Conservation (phyloP, 129 eudicot species). For the Smallanthus sonchifolius region DNA sequence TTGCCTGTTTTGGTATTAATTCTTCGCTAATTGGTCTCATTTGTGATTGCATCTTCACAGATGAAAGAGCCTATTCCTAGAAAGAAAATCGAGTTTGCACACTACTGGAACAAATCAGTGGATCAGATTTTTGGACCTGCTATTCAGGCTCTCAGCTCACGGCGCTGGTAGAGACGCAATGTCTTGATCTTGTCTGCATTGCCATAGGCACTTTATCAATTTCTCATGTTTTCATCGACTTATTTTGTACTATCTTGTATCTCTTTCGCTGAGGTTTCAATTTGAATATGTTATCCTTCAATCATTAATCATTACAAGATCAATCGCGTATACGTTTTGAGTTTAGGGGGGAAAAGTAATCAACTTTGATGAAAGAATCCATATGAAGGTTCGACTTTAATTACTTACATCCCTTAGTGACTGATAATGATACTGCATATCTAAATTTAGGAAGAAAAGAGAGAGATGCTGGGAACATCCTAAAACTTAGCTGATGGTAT, state of each 20-base stretch:
- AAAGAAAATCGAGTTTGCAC: slow-evolving; percentile 39
- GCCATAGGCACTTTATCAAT: neutral
- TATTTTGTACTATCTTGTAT: neutral
- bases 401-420: slow-evolving; percentile 15
- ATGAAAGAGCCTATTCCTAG: slow-evolving; percentile 29
- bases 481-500: slow-evolving; percentile 30
- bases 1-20: neutral
- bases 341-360: neutral
- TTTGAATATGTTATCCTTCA: neutral
- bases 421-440: slow-evolving; percentile 1
- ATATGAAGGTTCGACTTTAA: neutral
- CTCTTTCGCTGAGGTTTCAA: neutral
- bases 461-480: neutral
- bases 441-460: neutral
- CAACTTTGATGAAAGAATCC: neutral
- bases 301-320: neutral
- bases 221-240: neutral
- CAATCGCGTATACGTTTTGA: neutral
- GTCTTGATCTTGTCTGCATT: slow-evolving; percentile 12
- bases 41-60: slow-evolving; percentile 16
- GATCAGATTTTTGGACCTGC: slow-evolving; percentile 52
- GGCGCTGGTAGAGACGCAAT: slow-evolving; percentile 39
- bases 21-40: neutral
- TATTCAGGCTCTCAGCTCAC: slow-evolving; percentile 47
- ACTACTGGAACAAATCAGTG: slow-evolving; percentile 61